Conservation (phyloP, 1,284 basidiomycete genomes). For the Marasmius tenuissimus region DNA sequence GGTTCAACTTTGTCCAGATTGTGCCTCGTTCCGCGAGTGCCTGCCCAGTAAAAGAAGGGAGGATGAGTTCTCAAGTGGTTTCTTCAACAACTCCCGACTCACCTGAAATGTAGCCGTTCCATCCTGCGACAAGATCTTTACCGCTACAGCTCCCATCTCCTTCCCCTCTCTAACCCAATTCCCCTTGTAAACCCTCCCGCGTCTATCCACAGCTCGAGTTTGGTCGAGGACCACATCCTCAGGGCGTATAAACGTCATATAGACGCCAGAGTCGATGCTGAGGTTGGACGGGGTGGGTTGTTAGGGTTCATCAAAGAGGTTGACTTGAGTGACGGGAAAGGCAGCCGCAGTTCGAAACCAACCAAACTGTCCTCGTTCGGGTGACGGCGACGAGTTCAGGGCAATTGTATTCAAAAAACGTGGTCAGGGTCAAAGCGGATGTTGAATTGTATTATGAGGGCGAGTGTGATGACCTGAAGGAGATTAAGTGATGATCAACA, state of each 20-base stretch:
- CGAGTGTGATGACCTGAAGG: too few species aligned
- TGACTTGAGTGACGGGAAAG: too few species aligned
- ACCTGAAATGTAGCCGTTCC: not conserved
- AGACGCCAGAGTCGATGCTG: too few species aligned
- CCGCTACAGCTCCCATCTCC: not conserved
- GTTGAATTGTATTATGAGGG: too few species aligned
- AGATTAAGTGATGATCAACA: too few species aligned
- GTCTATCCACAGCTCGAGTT: not conserved
- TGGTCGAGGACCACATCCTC: not conserved
- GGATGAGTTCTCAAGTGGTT: not conserved
- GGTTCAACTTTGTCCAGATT: constrained; percentile 19
- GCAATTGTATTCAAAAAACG: too few species aligned
- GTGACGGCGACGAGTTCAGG: too few species aligned
- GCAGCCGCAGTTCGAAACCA: too few species aligned
- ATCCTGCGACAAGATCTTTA: not conserved
- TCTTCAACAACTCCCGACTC: not conserved
- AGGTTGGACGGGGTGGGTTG: too few species aligned
- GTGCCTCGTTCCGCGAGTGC: constrained; percentile 15
- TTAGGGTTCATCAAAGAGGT: too few species aligned
- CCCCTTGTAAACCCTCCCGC: not conserved
- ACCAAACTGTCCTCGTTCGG: too few species aligned
- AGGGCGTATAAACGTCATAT: not conserved
- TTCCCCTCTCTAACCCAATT: not conserved
- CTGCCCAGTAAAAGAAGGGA: constrained; percentile 1
- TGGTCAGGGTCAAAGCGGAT: too few species aligned